Conservation (phyloP, 257 asterid species). For the Ehretia macrophylla region DNA sequence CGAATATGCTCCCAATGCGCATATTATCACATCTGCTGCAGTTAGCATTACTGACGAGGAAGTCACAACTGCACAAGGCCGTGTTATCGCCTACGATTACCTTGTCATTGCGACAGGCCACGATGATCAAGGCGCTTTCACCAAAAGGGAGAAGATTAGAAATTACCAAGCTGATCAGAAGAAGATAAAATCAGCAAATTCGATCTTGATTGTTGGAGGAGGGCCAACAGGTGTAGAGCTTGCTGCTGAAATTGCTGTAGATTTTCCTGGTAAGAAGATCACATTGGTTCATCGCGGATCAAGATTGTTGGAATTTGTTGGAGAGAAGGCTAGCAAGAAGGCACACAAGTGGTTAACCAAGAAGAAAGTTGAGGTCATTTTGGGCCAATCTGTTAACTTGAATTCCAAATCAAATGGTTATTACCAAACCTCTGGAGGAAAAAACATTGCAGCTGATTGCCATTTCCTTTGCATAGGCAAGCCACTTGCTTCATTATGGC, state of each 20-base stretch:
- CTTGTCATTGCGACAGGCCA: slow-evolving; percentile 13
- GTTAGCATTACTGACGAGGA: slow-evolving; percentile 4
- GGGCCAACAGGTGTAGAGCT: slow-evolving; percentile 26
- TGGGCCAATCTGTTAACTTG: slow-evolving; percentile 15
- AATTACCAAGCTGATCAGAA: slow-evolving; percentile 7
- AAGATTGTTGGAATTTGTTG: slow-evolving; percentile 20
- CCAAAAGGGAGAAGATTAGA: slow-evolving; percentile 3
- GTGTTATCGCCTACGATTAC: neutral
- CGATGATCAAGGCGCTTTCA: neutral
- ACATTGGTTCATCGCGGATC: slow-evolving; percentile 17
- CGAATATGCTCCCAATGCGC: slow-evolving; percentile 1
- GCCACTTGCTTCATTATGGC: slow-evolving; percentile 17
- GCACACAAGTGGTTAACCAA: slow-evolving; percentile 16
- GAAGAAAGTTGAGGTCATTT: slow-evolving; percentile 18
- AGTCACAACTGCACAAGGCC: slow-evolving; percentile 5
- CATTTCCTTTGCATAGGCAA: slow-evolving; percentile 18
- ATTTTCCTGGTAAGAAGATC: slow-evolving; percentile 22
- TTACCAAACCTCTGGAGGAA: slow-evolving; percentile 18
- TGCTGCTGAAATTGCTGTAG: slow-evolving; percentile 20
- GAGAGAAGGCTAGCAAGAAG: slow-evolving; percentile 11
- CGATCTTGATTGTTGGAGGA: slow-evolving; percentile 21
- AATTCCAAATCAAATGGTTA: slow-evolving; percentile 12
- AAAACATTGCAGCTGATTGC: slow-evolving; percentile 18
- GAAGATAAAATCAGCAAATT: slow-evolving; percentile 11
- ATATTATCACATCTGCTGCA: slow-evolving; percentile 2